phyloP scores from a whole-genome alignment of 345 rosid genomes.

The rapeseed (Brassica napus) region DNA sequence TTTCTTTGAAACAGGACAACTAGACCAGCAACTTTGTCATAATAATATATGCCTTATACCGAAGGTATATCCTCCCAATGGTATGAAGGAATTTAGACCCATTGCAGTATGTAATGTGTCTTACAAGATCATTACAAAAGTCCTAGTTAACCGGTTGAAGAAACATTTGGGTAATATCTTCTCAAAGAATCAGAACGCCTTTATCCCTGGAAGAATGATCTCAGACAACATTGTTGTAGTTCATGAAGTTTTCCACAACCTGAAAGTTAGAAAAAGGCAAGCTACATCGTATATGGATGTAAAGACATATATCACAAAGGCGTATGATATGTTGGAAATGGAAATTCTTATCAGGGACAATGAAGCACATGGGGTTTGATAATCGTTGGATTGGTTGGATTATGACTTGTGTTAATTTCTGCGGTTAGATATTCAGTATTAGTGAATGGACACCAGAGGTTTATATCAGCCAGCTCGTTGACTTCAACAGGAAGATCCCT shows the following conservation, averaged over 20 bases:
- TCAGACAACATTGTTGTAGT: neutral
- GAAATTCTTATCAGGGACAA: neutral
- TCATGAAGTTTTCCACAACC: neutral
- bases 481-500: neutral
- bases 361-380: neutral
- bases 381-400: neutral
- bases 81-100: neutral
- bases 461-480: neutral
- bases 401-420: neutral
- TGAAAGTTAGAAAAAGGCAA: neutral
- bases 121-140: neutral
- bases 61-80: neutral
- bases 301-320: neutral
- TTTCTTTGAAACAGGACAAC: too few relatives aligned
- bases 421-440: neutral
- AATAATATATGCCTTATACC: neutral
- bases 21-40: neutral
- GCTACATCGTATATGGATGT: neutral
- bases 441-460: neutral
- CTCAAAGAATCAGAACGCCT: neutral
- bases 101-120: neutral
- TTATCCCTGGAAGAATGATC: neutral
- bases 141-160: neutral
- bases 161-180: neutral
- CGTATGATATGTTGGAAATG: neutral